Base-by-base conservation (phyloP, 148 eudicot species). In the Rhododendron molle region DNA sequence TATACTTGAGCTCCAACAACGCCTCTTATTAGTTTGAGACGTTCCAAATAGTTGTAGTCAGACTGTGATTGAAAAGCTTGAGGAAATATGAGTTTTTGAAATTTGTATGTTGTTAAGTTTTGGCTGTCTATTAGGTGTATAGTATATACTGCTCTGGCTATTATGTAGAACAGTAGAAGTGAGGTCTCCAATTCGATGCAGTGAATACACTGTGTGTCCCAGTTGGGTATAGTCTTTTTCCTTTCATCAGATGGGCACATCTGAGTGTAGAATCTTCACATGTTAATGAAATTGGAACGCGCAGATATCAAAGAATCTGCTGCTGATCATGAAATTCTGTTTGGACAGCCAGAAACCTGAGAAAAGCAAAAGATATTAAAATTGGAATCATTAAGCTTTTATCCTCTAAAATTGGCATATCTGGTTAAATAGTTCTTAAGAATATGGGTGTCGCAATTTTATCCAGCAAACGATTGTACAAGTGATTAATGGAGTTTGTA, bases 291-390 rank as follows among this genome's bases (percentile, higher is more conserved):
- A 43, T 36, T 43, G 50, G 47, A 38, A 20, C 26, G 13, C 9
- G 16, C n/a, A 18, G 14, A 20, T 21, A 21, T 47, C 12, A 36
- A 40, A 76, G 26, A 9, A 36, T 76, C 26, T 36, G 43, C 47
- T 23, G 21, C 46, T 76, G 40, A 36, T 38, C 44, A 40, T 34
- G 62, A 56, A 12, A 20, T 60, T 58, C 30, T 82, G 84, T 82
- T 82, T 82, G 52, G 84, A 60, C 11, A 52, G 32, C 21, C 8
- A 62, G 84, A 82, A 82, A 82, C 28, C 28, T 81, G 74, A 62
- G 81, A 36, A 49, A 32, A 46, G 13, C 5, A 44, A 32, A 74
- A 43, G 32, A 60, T 38, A 23, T 23, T 20, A 38, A 58, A 38
- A 36, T 81, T 81, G 14, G 50, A 38, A 81, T n/a, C 23, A 14